Percentiles rank a stretch among this genome's conserved stretches.
phyloP scores from a whole-genome alignment of 192 early-diverging fungal species.

The Coemansia sp. region DNA sequence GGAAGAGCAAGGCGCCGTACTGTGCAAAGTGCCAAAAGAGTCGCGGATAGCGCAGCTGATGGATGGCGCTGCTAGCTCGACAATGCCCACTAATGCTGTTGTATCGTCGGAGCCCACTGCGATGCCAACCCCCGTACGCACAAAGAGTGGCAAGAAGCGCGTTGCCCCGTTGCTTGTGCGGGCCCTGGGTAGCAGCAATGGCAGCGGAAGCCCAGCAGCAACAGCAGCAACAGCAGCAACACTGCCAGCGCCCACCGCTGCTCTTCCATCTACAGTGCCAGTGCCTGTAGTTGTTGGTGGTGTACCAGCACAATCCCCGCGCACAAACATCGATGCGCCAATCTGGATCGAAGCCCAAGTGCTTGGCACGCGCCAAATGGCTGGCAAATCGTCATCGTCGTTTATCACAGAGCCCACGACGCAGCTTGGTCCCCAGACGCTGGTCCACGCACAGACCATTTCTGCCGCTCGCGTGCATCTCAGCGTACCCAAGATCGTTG shows the following conservation, averaged over 20 bases:
- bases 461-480: constrained; percentile 39
- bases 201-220: neutral
- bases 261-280: neutral
- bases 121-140: constrained; percentile 59
- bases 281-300: constrained; percentile 3
- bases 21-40: constrained; percentile 18
- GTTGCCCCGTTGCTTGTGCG: constrained; percentile 73
- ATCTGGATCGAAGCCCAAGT: constrained; percentile 37
- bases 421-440: constrained; percentile 31
- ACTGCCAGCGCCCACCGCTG: neutral
- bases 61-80: constrained; percentile 2
- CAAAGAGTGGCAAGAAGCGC: constrained; percentile 79
- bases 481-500: constrained; percentile 30
- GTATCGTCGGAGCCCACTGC: constrained; percentile 40
- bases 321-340: constrained; percentile 27
- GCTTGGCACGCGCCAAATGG: constrained; percentile 23
- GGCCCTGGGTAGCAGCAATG: constrained; percentile 12
- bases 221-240: neutral
- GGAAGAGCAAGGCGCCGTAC: constrained; percentile 56
- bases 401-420: neutral
- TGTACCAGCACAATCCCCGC: neutral
- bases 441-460: constrained; percentile 40
- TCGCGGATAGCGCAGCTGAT: constrained; percentile 35
- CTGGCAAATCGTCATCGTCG: neutral
- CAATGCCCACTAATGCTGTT: neutral